Conservation (phyloP, 2,329 filamentous ascomycete genomes). For the Venturia oleaginea region DNA sequence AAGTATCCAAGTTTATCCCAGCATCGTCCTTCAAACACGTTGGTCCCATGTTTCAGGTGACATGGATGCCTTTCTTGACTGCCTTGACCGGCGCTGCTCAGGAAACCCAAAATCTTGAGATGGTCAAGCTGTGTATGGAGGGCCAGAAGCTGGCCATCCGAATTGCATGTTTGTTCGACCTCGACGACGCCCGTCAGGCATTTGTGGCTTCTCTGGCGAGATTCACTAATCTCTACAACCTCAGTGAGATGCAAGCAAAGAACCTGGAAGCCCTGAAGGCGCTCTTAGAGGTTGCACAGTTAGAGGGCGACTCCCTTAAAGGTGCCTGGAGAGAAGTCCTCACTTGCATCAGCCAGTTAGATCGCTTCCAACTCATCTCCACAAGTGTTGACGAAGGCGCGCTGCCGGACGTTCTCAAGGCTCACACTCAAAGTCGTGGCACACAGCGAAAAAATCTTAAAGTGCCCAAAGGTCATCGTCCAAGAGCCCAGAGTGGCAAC, state of each 20-base stretch:
- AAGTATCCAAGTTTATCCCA: slow-evolving; percentile 68
- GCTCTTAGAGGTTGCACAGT: slow-evolving; percentile 82
- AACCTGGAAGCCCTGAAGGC: slow-evolving; percentile 92
- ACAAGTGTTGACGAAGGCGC: slow-evolving; percentile 88
- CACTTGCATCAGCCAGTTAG: slow-evolving; percentile 90
- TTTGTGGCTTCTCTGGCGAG: slow-evolving; percentile 91
- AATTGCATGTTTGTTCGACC: slow-evolving; percentile 86
- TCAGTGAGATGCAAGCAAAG: slow-evolving; percentile 90
- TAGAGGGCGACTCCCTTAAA: slow-evolving; percentile 81
- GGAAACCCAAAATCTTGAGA: slow-evolving; percentile 84
- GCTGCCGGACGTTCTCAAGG: slow-evolving; percentile 71
- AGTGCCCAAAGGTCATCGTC: slow-evolving; percentile 43
- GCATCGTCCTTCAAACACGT: slow-evolving; percentile 92
- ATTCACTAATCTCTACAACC: slow-evolving; percentile 90
- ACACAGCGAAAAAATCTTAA: slow-evolving; percentile 43
- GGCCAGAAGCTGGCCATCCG: slow-evolving; percentile 90
- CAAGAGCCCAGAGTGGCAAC: slow-evolving; percentile 37
- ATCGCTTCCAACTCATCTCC: slow-evolving; percentile 88
- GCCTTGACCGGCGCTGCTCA: slow-evolving; percentile 89
- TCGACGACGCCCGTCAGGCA: slow-evolving; percentile 86
- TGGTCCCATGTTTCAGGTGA: slow-evolving; percentile 96
- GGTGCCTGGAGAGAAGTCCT: slow-evolving; percentile 93
- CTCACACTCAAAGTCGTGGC: slow-evolving; percentile 45
- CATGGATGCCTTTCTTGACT: slow-evolving; percentile 98
- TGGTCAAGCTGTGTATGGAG: slow-evolving; percentile 86